Evolutionary conservation across 2,329 filamentous ascomycete species (phyloP).

Genomic region (Chrysoporthe puriensis): DNA sequence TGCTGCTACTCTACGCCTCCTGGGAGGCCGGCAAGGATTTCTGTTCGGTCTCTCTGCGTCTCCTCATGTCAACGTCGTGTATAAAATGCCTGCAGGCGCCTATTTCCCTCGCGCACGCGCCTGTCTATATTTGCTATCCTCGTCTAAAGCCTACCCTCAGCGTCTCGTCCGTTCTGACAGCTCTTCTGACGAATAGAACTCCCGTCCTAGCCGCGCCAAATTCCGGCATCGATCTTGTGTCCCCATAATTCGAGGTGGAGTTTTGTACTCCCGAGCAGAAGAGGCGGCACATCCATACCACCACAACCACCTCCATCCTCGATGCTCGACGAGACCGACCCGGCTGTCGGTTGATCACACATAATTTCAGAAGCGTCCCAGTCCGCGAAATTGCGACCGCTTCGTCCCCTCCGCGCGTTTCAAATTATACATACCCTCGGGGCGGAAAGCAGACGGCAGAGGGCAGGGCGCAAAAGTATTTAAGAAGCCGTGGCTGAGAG

Average conservation of each 20-base stretch:
- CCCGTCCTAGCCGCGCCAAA: constrained; percentile 30
- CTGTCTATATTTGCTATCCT: constrained; percentile 24
- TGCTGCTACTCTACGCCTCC: constrained; percentile 15
- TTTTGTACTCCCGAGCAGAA: constrained; percentile 29
- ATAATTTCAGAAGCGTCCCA: constrained; percentile 26
- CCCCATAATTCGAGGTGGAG: constrained; percentile 39
- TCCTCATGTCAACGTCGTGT: constrained; percentile 3
- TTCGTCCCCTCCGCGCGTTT: constrained; percentile 24
- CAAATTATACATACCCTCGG: constrained; percentile 21
- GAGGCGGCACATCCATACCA: constrained; percentile 36
- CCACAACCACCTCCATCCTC: constrained; percentile 25
- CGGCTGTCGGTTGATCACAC: constrained; percentile 27
- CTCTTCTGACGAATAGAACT: constrained; percentile 30
- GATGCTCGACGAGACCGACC: constrained; percentile 27
- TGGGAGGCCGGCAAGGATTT: constrained; percentile 13
- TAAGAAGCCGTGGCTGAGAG: constrained; percentile 42
- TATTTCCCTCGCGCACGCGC: constrained; percentile 22
- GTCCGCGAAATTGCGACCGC: constrained; percentile 23
- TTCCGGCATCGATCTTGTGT: constrained; percentile 41
- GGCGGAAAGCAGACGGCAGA: constrained; percentile 33
- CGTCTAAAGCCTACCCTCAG: constrained; percentile 25
- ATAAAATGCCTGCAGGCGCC: constrained; percentile 24
- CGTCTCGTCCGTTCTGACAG: constrained; percentile 28
- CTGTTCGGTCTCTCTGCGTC: constrained; percentile 16
- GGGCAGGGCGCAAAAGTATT: constrained; percentile 44